Evolutionary conservation across 805 yeast genomes (phyloP), one percentile per base, ranked within the genome.

Genomic region (Myxozyma udenii): DNA sequence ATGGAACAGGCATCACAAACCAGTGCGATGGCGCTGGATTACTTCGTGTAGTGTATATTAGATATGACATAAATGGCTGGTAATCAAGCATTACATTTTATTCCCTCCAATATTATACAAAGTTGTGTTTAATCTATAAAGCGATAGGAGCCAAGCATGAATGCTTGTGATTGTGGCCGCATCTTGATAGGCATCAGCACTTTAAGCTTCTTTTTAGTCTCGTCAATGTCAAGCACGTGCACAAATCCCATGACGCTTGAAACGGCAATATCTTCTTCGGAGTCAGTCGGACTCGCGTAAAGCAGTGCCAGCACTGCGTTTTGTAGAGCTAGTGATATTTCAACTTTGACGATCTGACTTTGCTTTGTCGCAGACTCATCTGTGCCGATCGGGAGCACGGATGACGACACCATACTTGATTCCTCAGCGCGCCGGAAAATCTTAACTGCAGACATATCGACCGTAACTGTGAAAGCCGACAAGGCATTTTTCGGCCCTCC

Each of bases 151-250:
- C 97, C 95, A 43, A 90, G 70, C 2, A 93, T 66, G 62, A 87
- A 74, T 1, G 85, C 81, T 57, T 82, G 79, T 23, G 81, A 75
- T 0, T 98, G 98, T 22, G 90, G 71, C 37, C 83, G 72, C 0
- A 95, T 95, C 1, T 96, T 96, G 3, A 87, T 84, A 0, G 99
- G 98, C 55, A 89, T 74, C 55, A 91, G 72, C 6, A 93, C 74
- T 62, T 83, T 83, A 49, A 87, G 64, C 60, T 79, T 84, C 14
- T 78, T 76, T 62, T 82, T 83, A 14, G 78, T 71, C 57, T 91
- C 97, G 63, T 90, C 95, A 21, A 81, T 86, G 56, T 80, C 83
- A 16, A 70, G 68, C 69, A 81, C 79, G 56, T 87, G 84, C 2
- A 84, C 86, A 68, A 81, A 91, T 0, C 98, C 98, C 58, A 87